Evolutionary conservation across 768 basidiomycete species (phyloP).

Genomic region (Mycena sanguinolenta): DNA sequence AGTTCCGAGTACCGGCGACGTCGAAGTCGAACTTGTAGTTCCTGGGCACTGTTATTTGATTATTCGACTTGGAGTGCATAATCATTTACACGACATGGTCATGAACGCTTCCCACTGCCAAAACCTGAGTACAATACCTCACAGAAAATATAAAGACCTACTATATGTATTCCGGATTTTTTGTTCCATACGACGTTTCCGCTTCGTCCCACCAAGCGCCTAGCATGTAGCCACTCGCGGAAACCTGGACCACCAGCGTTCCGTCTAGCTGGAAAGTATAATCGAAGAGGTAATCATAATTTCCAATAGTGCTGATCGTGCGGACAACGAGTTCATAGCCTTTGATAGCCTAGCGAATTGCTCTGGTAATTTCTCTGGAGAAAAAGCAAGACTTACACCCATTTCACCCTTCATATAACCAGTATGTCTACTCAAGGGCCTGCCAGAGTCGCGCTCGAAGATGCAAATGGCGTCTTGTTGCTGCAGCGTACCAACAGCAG

Average conservation of each 20-base stretch:
- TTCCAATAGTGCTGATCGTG: constrained; percentile 72
- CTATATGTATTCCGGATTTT: constrained; percentile 69
- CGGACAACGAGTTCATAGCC: constrained; percentile 71
- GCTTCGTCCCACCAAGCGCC: constrained; percentile 69
- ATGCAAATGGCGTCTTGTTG: constrained; percentile 72
- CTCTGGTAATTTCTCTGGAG: background rate
- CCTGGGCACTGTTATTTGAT: constrained; percentile 4
- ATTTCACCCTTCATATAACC: constrained; percentile 68
- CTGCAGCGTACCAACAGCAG: constrained; percentile 56
- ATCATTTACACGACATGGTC: constrained; percentile 67
- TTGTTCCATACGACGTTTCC: constrained; percentile 67
- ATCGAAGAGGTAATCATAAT: constrained; percentile 70
- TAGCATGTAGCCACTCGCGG: constrained; percentile 79
- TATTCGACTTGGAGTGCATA: background rate
- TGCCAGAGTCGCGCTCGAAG: constrained; percentile 72
- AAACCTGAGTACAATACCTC: background rate
- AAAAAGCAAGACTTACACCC: too few relatives aligned
- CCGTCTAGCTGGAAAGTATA: constrained; percentile 78
- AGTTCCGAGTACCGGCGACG: constrained; percentile 69
- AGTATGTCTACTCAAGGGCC: constrained; percentile 70
- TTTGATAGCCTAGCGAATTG: constrained; percentile 56
- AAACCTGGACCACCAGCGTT: constrained; percentile 75
- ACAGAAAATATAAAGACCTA: constrained; percentile 51
- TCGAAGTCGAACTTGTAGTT: constrained; percentile 70
- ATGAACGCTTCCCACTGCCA: constrained; percentile 72